Evolutionary conservation across 1,139 yeast species (phyloP), one percentile per base, ranked within the genome.

Genomic region (Candida sojae): DNA sequence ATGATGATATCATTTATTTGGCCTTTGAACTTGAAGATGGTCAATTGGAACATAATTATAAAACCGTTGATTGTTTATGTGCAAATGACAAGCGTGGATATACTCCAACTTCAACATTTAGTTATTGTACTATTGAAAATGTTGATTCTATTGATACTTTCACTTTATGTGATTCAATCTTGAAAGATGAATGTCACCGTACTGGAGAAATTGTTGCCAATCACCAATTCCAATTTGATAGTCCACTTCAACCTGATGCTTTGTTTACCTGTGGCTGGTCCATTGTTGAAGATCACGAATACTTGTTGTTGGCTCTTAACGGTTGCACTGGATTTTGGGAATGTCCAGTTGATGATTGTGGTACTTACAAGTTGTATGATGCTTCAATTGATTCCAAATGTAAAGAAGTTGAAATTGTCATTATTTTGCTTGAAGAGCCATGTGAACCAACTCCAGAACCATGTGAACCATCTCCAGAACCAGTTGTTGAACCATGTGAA

Each of bases 141-240:
- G n/a, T 29, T n/a, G 11, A 25, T 7, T 42, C 39, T 29, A 11
- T 23, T 23, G 41, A 45, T 17, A 21, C 12, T 13, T 45, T 86
- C 77, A 69, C 72, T 33, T 78, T 86, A 63, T 65, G 73, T 44
- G 77, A 63, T 45, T 71, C 82, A 58, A 61, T 82, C 53, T 66
- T 72, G 55, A 63, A 57, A 25, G 77, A 71, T 52, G 42, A 60
- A 32, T 48, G 63, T 48, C 70, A 69, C 39, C 66, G 76, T 63
- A 60, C 70, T 51, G 77, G 77, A 33, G 67, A 75, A 44, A 71
- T 73, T 61, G 78, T 71, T 49, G 73, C 77, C 48, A 73, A 72
- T 65, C 66, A 72, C 61, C 77, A 73, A 60, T 72, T 73, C 70
- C 77, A 72, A 61, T 71, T 73, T 52, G 77, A 72, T 54, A 74